phyloP scores from a whole-genome alignment of 768 basidiomycete genomes.

The Mycena belliarum region DNA sequence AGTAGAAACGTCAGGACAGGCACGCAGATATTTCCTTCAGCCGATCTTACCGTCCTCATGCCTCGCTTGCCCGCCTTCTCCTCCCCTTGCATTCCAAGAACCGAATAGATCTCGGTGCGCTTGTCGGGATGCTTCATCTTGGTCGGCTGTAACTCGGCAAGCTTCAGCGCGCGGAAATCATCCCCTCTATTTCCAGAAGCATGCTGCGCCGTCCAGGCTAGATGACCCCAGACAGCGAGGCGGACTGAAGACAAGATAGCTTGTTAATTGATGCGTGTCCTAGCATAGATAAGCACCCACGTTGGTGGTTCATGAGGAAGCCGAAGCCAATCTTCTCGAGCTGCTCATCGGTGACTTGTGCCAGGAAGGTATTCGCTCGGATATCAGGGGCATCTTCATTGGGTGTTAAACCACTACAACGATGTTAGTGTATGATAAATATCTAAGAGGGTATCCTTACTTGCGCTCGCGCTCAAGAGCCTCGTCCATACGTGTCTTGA shows the following conservation, averaged over 20 bases:
- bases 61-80: slow-evolving; percentile 28
- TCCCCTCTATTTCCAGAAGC: slow-evolving; percentile 34
- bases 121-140: slow-evolving; percentile 27
- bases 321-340: neutral
- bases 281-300: no score
- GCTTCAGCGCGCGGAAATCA: slow-evolving; percentile 28
- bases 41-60: slow-evolving; percentile 25
- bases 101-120: slow-evolving; percentile 20
- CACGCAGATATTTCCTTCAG: neutral
- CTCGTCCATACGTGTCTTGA: neutral
- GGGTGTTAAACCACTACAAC: neutral
- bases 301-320: neutral
- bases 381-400: neutral
- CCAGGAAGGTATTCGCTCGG: neutral
- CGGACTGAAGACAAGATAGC: slow-evolving; percentile 17
- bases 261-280: no score
- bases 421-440: neutral
- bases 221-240: slow-evolving; percentile 27
- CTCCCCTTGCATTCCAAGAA: slow-evolving; percentile 31
- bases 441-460: neutral
- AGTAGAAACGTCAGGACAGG: neutral
- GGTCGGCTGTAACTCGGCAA: slow-evolving; percentile 30
- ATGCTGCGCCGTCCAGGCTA: slow-evolving; percentile 30
- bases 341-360: neutral
- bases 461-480: neutral